These are phyloP conservation scores for Ambrosia artemisiifolia DNA, from an alignment of 129 eudicot genomes.

Conservation along the genomic window DNA sequence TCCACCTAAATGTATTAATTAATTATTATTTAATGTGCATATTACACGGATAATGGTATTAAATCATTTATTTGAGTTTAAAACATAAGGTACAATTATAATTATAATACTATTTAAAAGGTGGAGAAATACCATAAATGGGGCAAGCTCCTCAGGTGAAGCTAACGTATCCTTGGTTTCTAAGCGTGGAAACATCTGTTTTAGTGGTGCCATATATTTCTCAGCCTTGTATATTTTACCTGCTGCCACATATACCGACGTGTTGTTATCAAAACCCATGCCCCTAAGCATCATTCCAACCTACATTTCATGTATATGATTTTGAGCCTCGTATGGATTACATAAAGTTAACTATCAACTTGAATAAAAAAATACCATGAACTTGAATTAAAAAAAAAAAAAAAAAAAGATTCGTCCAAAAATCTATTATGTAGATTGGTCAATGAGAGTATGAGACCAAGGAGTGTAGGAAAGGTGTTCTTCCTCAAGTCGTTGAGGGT, in stretches of 20 bases:
- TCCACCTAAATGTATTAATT: background rate
- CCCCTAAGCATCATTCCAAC: conserved; percentile 99
- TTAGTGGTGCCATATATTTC: conserved; percentile 90
- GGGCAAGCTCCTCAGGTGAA: conserved; percentile 84
- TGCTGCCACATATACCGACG: conserved; percentile 88
- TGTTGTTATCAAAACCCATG: conserved; percentile 94
- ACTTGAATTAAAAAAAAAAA: no score
- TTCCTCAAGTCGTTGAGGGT: no score
- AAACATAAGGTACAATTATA: background rate
- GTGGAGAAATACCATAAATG: conserved; percentile 56
- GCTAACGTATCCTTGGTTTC: conserved; percentile 85
- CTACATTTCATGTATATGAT: conserved; percentile 36
- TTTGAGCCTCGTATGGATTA: background rate
- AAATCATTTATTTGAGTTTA: conserved; percentile 1
- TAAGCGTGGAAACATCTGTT: conserved; percentile 86
- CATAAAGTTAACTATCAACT: background rate
- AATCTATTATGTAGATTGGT: no score
- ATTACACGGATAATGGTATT: background rate
- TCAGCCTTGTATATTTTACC: conserved; percentile 92
- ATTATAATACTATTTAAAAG: background rate
- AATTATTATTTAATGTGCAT: background rate
- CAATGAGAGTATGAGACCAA: no score
- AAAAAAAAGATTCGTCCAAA: no score
- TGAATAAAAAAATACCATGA: no score
- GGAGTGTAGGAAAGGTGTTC: no score